Evolutionary conservation across 2,329 filamentous ascomycete genomes (phyloP), one percentile per base, ranked within the genome.

Genomic region (Madurella fahalii): DNA sequence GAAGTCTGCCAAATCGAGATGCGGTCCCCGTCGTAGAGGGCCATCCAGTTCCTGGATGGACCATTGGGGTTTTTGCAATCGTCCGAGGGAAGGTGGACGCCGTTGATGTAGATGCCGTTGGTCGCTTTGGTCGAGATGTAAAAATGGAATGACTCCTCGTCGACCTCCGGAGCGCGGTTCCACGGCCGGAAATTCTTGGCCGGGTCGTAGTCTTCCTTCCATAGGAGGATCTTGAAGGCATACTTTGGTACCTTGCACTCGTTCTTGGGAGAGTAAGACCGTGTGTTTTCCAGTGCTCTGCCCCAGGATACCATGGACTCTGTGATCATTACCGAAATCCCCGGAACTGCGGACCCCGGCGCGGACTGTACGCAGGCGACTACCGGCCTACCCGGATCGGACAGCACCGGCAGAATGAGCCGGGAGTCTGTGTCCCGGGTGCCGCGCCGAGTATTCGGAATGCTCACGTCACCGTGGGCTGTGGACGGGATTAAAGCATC

Each of bases 111-210:
- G 58, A 96, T 89, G 17, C 90, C 89, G 30, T 77, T 76, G 7
- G 84, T 86, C 4, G 89, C 87, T 63, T 91, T 90, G 3, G 90
- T 95, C 1, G 87, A 86, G 48, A 96, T 84, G 66, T 83, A 86
- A 58, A 91, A 87, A 4, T 82, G 79, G 63, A 85, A 85, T 2
- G 85, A 74, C 12, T 82, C 79, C 2, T 77, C 70, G 53, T 77
- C 69, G 15, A 70, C 63, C 47, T 74, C 61, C 13, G 46, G 74
- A 67, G 53, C 71, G 74, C 77, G 84, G 53, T 79, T 77, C 65
- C 80, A 82, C 49, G 79, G 79, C 37, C 75, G 74, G 49, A 77
- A 65, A 18, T 81, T 77, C 46, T 76, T 77, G 47, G 74, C 74
- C 8, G 80, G 76, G 54, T 89, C 86, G 54, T 86, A 85, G 11